Base-by-base conservation (phyloP, 2,329 filamentous ascomycete genomes). In the Fusarium sp. region DNA sequence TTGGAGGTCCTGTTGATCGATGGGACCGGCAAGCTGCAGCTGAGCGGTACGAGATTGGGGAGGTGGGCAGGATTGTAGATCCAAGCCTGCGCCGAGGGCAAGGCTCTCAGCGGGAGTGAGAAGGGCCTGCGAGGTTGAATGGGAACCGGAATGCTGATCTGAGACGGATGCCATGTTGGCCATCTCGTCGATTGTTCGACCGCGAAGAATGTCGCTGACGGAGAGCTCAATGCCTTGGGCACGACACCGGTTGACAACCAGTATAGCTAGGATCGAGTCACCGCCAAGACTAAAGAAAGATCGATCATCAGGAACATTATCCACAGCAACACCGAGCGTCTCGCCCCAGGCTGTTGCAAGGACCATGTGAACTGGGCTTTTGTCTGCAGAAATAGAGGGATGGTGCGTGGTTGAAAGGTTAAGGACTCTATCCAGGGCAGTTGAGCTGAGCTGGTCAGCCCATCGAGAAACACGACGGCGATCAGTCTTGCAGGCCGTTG, bases 401-500 rank as follows among this genome's bases (percentile, higher is more conserved):
- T 10, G 13, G 6, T 32, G 31, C 31, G 31, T 32, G 13, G 31
- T 14, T 32, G 31, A 14, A 14, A 32, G 31, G 9, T 14, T 32
- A 14, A 32, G 31, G 31, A 14, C 31, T 10, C 14, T 32, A 14
- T 32, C 31, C 31, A 32, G 13, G 31, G 31, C 38, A 15, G 10
- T 7, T 25, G 9, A 11, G 1, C n/a, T 11, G 23, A 51, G 23
- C 14, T 32, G 17, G 13, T 45, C 17, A 38, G 38, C 39, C 41
- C 39, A 51, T 14, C 32, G 32, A 38, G 39, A 29, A 17, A 51
- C 32, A 21, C 49, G 39, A 10, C 49, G 49, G 0, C 41, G 39
- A 10, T 51, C 39, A 51, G 32, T 32, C 33, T 51, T 45, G 39
- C 41, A 45, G 32, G 59, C 36, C 47, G 48, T 19, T 47, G 32